Evolutionary conservation across 129 eudicot species (phyloP).

Genomic region (Flaveria trinervia): DNA sequence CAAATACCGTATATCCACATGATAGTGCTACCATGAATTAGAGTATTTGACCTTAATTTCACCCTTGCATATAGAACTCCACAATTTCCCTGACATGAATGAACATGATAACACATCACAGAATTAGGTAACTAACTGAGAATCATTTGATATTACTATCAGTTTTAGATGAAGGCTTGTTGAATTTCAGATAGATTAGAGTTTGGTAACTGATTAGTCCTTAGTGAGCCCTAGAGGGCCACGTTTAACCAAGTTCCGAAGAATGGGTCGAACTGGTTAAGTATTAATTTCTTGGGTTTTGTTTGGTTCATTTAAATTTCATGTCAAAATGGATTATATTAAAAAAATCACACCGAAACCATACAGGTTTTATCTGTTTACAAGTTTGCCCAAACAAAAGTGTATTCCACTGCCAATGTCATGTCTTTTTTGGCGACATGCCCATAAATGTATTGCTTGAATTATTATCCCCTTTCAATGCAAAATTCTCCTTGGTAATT

Average conservation of each 20-base stretch:
- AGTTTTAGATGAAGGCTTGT: slow-evolving; percentile 2
- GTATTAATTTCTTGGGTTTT: background rate
- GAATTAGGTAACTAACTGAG: background rate
- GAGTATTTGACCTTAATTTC: slow-evolving; percentile 15
- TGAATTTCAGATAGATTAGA: background rate
- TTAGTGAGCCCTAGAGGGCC: background rate
- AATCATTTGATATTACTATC: background rate
- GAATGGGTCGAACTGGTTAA: background rate
- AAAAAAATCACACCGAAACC: background rate
- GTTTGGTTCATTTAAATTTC: background rate
- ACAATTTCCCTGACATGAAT: slow-evolving; percentile 1
- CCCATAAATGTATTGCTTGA: background rate
- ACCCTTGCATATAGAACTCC: slow-evolving; percentile 8
- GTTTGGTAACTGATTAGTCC: background rate
- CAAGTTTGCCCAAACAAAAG: background rate
- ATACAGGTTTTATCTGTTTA: background rate
- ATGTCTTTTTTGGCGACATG: background rate
- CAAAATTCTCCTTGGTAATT: too few relatives aligned
- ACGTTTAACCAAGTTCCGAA: background rate
- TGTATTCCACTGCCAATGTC: background rate
- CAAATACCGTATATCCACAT: slow-evolving; percentile 7
- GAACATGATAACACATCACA: background rate
- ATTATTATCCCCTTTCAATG: background rate
- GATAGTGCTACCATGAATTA: background rate
- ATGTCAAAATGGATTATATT: background rate